These are phyloP conservation scores for Arthrocladium fulminans DNA, from an alignment of 2,329 filamentous ascomycete genomes.

Conservation along the genomic window DNA sequence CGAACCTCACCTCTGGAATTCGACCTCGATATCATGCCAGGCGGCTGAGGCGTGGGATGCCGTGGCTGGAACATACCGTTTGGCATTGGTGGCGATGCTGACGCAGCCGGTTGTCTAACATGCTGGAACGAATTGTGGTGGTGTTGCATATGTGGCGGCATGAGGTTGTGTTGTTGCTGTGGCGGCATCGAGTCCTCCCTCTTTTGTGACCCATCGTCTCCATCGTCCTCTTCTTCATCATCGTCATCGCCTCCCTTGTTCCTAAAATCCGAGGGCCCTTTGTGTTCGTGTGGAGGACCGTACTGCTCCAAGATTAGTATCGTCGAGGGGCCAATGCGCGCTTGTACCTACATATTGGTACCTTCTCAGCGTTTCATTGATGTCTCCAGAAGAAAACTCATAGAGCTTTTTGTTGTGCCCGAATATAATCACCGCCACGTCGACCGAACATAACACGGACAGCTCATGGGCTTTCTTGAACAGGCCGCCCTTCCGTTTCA, in stretches of 20 bases:
- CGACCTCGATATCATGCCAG: conserved; percentile 59
- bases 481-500: conserved; percentile 95
- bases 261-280: conserved; percentile 85
- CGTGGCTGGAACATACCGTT: conserved; percentile 67
- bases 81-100: conserved; percentile 77
- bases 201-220: conserved; percentile 55
- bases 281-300: conserved; percentile 88
- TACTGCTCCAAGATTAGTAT: conserved; percentile 49
- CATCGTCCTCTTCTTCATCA: conserved; percentile 75
- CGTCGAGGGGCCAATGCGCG: background rate
- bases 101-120: conserved; percentile 72
- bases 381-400: conserved; percentile 90
- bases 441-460: conserved; percentile 93
- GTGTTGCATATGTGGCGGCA: conserved; percentile 62
- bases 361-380: conserved; percentile 77
- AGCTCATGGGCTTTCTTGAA: conserved; percentile 99
- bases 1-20: conserved; percentile 72
- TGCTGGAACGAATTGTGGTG: conserved; percentile 63
- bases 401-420: conserved; percentile 98
- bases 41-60: conserved; percentile 73
- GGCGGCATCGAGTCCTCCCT: conserved; percentile 53
- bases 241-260: conserved; percentile 63
- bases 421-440: conserved; percentile 97
- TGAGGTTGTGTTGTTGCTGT: conserved; percentile 44
- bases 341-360: conserved; percentile 73